Conservation (phyloP, 2,329 filamentous ascomycete genomes). For the Biscogniauxia sp. region DNA sequence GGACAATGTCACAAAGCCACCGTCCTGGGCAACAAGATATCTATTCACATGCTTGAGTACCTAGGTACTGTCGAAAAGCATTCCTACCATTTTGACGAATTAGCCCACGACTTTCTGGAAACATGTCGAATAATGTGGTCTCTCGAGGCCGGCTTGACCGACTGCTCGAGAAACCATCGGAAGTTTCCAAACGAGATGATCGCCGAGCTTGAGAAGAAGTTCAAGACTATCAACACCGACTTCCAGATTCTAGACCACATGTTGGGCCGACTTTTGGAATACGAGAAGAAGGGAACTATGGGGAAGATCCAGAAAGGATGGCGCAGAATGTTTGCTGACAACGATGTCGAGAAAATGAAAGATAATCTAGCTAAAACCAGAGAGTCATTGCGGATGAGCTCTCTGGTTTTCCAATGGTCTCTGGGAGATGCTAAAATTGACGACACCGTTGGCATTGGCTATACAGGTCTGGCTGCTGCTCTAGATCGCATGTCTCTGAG, state of each 20-base stretch:
- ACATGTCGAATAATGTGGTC: constrained; percentile 64
- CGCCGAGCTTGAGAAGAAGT: constrained; percentile 61
- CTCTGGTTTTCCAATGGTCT: constrained; percentile 64
- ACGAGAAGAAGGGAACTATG: constrained; percentile 60
- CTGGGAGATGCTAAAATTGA: constrained; percentile 58
- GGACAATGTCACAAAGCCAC: constrained; percentile 47
- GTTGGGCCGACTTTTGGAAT: constrained; percentile 58
- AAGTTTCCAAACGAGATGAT: constrained; percentile 59
- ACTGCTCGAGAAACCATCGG: constrained; percentile 48
- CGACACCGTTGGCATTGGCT: constrained; percentile 62
- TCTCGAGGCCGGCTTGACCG: constrained; percentile 62
- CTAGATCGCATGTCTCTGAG: constrained; percentile 48
- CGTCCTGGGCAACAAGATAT: constrained; percentile 60
- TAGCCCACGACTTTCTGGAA: constrained; percentile 66
- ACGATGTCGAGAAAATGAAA: constrained; percentile 60
- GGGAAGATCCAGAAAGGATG: constrained; percentile 60
- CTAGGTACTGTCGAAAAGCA: constrained; percentile 54
- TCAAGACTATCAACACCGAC: constrained; percentile 58
- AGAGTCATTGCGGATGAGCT: constrained; percentile 62
- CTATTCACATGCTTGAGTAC: constrained; percentile 64
- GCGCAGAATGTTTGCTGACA: constrained; percentile 61
- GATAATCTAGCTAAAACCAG: constrained; percentile 55
- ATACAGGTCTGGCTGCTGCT: constrained; percentile 63
- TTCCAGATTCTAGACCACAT: constrained; percentile 64
- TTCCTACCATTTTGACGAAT: constrained; percentile 50